phyloP scores from a whole-genome alignment of 2,329 filamentous ascomycete species.

The Rutstroemia sp. region DNA sequence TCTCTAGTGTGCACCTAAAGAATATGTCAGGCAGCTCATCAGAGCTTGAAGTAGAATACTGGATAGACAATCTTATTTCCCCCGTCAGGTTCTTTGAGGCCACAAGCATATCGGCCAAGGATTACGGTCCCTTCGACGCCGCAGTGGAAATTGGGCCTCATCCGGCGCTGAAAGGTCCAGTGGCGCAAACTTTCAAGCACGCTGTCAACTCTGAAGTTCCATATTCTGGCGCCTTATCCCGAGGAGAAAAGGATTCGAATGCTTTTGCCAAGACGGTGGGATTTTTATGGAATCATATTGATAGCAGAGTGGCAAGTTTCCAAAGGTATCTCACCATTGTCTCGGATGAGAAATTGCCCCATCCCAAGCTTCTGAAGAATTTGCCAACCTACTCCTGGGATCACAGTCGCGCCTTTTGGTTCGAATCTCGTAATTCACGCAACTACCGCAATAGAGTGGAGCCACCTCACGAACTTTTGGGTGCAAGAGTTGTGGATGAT shows the following conservation, averaged over 20 bases:
- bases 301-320: neutral
- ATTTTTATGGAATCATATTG: neutral
- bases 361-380: constrained; percentile 30
- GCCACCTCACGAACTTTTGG: constrained; percentile 33
- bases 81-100: constrained; percentile 33
- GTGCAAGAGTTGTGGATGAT: constrained; percentile 17
- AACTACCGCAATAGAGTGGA: constrained; percentile 38
- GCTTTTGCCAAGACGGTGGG: neutral
- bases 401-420: constrained; percentile 43
- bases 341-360: neutral
- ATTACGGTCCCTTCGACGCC: neutral
- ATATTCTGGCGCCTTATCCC: neutral
- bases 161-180: constrained; percentile 8
- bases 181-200: neutral
- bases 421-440: constrained; percentile 41
- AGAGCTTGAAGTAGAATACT: constrained; percentile 33
- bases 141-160: constrained; percentile 14
- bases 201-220: neutral
- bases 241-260: neutral
- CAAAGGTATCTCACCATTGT: neutral
- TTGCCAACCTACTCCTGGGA: constrained; percentile 48
- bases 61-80: constrained; percentile 38
- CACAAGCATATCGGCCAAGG: neutral
- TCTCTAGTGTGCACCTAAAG: constrained; percentile 34
- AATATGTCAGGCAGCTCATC: constrained; percentile 7